Evolutionary conservation across 257 asterid genomes (phyloP).

Genomic region (Solanum pimpinellifolium): DNA sequence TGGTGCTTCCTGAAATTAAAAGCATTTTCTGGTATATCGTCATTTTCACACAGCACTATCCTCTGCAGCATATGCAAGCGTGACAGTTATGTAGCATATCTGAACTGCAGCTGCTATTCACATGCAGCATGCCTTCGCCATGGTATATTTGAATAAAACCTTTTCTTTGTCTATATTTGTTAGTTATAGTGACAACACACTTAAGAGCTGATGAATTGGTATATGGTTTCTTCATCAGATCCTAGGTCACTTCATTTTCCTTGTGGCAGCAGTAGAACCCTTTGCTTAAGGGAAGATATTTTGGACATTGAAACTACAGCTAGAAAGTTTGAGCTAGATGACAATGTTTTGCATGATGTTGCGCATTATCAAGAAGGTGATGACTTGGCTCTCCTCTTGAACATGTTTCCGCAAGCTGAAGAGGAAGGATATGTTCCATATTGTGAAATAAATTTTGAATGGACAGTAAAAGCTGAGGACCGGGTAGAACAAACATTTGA

Average conservation of each 20-base stretch:
- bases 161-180: neutral
- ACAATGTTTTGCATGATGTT: constrained; percentile 31
- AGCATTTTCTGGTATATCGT: constrained; percentile 32
- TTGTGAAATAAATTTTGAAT: constrained; percentile 25
- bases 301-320: constrained; percentile 69
- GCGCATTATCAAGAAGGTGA: constrained; percentile 31
- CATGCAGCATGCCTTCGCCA: constrained; percentile 91
- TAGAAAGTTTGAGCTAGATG: constrained; percentile 64
- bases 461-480: constrained; percentile 1
- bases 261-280: constrained; percentile 42
- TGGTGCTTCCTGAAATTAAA: constrained; percentile 61
- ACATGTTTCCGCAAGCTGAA: constrained; percentile 34
- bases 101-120: constrained; percentile 63
- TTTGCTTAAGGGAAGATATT: constrained; percentile 62
- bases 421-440: constrained; percentile 54
- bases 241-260: constrained; percentile 38
- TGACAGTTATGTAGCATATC: constrained; percentile 76
- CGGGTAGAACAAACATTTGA: neutral
- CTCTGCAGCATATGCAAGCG: constrained; percentile 88
- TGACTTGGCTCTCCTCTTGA: constrained; percentile 29
- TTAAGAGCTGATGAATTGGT: constrained; percentile 1
- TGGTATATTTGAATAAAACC: constrained; percentile 31
- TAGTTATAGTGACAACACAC: neutral
- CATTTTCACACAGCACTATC: constrained; percentile 68
- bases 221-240: constrained; percentile 32